phyloP scores from a whole-genome alignment of 345 rosid genomes.

The Hypericum androsaemum region DNA sequence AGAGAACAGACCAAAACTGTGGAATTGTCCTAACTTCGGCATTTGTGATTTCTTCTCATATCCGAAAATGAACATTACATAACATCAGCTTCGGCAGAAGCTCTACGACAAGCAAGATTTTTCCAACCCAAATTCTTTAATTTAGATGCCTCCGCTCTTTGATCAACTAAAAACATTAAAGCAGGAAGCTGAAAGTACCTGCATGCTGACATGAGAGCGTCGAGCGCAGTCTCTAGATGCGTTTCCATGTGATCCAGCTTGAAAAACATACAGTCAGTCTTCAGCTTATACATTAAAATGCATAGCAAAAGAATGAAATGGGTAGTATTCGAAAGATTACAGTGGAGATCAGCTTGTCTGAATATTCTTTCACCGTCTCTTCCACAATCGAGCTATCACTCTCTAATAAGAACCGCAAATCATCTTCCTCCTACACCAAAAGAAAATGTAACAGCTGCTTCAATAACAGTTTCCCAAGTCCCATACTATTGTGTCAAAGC shows the following conservation, averaged over 20 bases:
- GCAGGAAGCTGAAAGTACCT: constrained; percentile 16
- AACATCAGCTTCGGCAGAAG: too few relatives aligned
- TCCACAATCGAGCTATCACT: constrained; percentile 25
- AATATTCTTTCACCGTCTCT: constrained; percentile 35
- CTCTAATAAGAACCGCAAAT: constrained; percentile 35
- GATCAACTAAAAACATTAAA: too few relatives aligned
- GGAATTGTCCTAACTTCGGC: too few relatives aligned
- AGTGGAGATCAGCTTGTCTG: constrained; percentile 26
- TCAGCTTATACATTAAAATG: neutral
- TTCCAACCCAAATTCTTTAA: too few relatives aligned
- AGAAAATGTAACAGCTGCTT: neutral
- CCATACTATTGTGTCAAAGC: too few relatives aligned
- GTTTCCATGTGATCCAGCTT: constrained; percentile 46
- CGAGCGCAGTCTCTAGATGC: constrained; percentile 41
- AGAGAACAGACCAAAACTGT: too few relatives aligned
- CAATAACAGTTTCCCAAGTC: too few relatives aligned
- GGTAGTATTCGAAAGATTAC: constrained; percentile 27
- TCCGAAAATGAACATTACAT: too few relatives aligned
- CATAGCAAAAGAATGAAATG: neutral
- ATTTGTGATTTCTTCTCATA: too few relatives aligned
- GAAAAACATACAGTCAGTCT: constrained; percentile 4
- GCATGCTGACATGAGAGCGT: constrained; percentile 32
- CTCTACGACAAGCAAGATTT: too few relatives aligned
- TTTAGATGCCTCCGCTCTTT: too few relatives aligned
- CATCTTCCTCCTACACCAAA: constrained; percentile 30